These are phyloP conservation scores for Xylariaceae sp. DNA, from an alignment of 2,329 filamentous ascomycete genomes.

Conservation along the genomic window DNA sequence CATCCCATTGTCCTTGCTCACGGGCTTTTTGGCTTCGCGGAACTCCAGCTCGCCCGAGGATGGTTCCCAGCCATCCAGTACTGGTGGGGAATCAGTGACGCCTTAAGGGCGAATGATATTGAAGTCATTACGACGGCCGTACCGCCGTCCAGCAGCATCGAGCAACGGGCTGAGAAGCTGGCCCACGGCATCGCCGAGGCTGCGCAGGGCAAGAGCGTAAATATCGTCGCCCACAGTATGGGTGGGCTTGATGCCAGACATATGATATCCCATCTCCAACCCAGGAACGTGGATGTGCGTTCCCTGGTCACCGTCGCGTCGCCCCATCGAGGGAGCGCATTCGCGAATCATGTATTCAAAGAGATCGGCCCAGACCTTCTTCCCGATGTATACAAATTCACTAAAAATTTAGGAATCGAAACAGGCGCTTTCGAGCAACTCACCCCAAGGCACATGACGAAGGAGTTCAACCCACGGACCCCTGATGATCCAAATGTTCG, in stretches of 20 bases:
- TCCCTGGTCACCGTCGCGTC: slow-evolving; percentile 59
- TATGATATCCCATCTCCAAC: slow-evolving; percentile 62
- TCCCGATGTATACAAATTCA: slow-evolving; percentile 57
- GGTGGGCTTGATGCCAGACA: slow-evolving; percentile 67
- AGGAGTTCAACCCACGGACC: slow-evolving; percentile 61
- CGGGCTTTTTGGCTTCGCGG: slow-evolving; percentile 65
- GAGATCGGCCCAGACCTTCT: slow-evolving; percentile 49
- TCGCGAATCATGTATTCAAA: slow-evolving; percentile 57
- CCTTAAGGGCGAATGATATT: slow-evolving; percentile 54
- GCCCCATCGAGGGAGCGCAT: slow-evolving; percentile 57
- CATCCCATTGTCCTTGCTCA: slow-evolving; percentile 67
- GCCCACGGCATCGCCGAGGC: slow-evolving; percentile 53
- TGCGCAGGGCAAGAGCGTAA: slow-evolving; percentile 62
- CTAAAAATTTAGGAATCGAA: slow-evolving; percentile 55
- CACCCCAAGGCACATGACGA: slow-evolving; percentile 59
- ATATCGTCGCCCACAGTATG: slow-evolving; percentile 75
- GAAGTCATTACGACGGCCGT: slow-evolving; percentile 64
- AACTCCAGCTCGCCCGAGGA: slow-evolving; percentile 52
- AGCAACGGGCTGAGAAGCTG: slow-evolving; percentile 61
- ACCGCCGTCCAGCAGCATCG: slow-evolving; percentile 63
- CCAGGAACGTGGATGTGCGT: slow-evolving; percentile 49
- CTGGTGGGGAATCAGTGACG: slow-evolving; percentile 66
- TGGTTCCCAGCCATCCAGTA: slow-evolving; percentile 61
- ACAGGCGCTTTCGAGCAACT: slow-evolving; percentile 65
- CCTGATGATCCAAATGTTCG: slow-evolving; percentile 55